Evolutionary conservation across 2,329 filamentous ascomycete genomes (phyloP), one percentile per base, ranked within the genome.

Genomic region (Pleomassaria siparia): DNA sequence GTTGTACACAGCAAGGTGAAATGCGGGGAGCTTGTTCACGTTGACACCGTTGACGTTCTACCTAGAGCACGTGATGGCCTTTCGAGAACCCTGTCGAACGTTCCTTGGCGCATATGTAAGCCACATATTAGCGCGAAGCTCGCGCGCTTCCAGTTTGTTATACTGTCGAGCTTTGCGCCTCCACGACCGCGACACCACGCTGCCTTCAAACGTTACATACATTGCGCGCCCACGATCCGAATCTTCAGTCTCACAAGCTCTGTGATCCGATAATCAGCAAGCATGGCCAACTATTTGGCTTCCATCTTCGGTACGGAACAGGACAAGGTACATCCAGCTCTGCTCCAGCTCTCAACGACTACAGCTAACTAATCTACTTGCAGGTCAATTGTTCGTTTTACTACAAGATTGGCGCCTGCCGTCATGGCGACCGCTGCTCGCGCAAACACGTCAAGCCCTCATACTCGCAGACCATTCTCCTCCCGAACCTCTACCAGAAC

Each of bases 301-400:
- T 96, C 91, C 71, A 99, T 99, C 78, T 99, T 99, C 81, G 94
- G 94, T 68, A 99, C 94, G 24, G 94, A 99, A 82, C 94, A 97
- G 75, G 94, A 99, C 85, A 99, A 79, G 60, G 57, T 58, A 55
- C 32, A 55, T n/a, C 41, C 8, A 24, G 15, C 26, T 35, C 39
- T 29, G 18, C 24, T 43, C 24, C 18, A 40, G 28, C 26, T 45
- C 22, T 18, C 18, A 7, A 36, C n/a, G 9, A 30, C 26, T 44
- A 28, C 28, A 35, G 39, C 56, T 55, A 52, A 59, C 54, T 32
- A 12, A 33, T 33, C 22, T 6, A 37, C 28, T 41, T 33, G 7
- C 44, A 63, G 64, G 91, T 96, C 79, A 96, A 97, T 83, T 96
- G 94, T 83, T 94, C 88, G 48, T 99, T 99, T 84, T 99, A 99